Evolutionary conservation across 257 asterid genomes (phyloP).

Genomic region (Fraxinus anomala): DNA sequence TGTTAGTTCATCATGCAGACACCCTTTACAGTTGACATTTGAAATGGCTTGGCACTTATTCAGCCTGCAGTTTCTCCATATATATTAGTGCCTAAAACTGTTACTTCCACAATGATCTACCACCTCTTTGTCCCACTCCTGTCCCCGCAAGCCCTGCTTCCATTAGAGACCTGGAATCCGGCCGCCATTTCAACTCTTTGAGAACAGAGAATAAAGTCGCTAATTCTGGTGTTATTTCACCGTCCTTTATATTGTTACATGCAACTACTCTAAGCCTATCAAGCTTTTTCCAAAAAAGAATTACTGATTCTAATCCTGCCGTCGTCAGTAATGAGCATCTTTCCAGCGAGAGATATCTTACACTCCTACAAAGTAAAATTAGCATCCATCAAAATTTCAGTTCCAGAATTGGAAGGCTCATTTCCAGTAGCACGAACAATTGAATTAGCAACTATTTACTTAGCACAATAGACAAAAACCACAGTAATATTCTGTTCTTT

Average conservation of each 20-base stretch:
- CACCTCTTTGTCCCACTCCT: constrained; percentile 86
- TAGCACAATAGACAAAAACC: background rate
- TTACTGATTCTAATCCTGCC: constrained; percentile 71
- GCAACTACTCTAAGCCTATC: constrained; percentile 77
- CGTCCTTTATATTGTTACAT: constrained; percentile 77
- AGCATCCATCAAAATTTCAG: constrained; percentile 16
- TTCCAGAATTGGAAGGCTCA: background rate
- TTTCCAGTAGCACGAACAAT: background rate
- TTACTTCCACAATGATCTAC: constrained; percentile 69
- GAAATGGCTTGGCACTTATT: background rate
- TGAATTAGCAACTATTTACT: background rate
- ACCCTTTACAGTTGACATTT: constrained; percentile 11
- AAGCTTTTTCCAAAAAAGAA: constrained; percentile 82
- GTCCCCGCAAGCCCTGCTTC: constrained; percentile 73
- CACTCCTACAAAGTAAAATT: constrained; percentile 50
- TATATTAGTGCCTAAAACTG: constrained; percentile 10
- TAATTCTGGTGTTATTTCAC: constrained; percentile 81
- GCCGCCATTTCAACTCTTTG: constrained; percentile 90
- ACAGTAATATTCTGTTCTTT: background rate
- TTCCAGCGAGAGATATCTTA: constrained; percentile 70
- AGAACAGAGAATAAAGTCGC: constrained; percentile 73
- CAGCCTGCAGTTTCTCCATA: constrained; percentile 8
- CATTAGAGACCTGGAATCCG: constrained; percentile 71
- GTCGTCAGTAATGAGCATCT: constrained; percentile 90
- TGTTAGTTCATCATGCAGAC: constrained; percentile 6